A percentile compares a stretch with the other conserved stretches of the same genome.
These are phyloP conservation scores for Erysimum cheiranthoides DNA, from an alignment of 345 rosid species.

Conservation along the genomic window DNA sequence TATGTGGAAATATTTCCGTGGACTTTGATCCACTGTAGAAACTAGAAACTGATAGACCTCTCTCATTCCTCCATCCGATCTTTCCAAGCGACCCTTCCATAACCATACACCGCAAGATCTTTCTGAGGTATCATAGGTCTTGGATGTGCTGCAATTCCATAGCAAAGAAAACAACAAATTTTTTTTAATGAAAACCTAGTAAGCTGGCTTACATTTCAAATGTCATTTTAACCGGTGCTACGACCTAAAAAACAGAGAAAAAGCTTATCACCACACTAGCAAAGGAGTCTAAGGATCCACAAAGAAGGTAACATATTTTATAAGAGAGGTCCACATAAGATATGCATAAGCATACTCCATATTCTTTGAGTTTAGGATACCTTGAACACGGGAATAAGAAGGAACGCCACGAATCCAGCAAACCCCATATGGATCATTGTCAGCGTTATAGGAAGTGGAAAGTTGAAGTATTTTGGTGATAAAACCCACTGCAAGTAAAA, in stretches of 20 bases:
- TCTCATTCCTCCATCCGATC: too few relatives aligned
- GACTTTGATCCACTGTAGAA: too few relatives aligned
- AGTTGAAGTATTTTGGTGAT: constrained; percentile 89
- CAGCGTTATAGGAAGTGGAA: constrained; percentile 87
- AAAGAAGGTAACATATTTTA: not conserved
- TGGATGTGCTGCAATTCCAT: too few relatives aligned
- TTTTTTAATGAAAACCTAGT: too few relatives aligned
- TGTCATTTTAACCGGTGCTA: constrained; percentile 93
- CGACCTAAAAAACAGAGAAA: constrained; percentile 65
- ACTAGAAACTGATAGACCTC: too few relatives aligned
- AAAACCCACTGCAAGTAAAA: constrained; percentile 89
- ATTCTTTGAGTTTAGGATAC: constrained; percentile 46
- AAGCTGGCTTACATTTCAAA: constrained; percentile 78
- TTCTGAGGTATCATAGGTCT: too few relatives aligned
- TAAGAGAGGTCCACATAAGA: constrained; percentile 10
- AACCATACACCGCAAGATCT: too few relatives aligned
- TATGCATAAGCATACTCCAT: constrained; percentile 11
- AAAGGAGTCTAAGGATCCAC: constrained; percentile 16
- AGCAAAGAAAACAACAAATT: too few relatives aligned
- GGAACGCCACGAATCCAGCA: constrained; percentile 74
- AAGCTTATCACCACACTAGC: constrained; percentile 24
- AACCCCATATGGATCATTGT: constrained; percentile 98
- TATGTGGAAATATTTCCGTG: too few relatives aligned
- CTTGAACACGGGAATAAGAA: constrained; percentile 94
- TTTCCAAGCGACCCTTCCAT: too few relatives aligned